These are phyloP conservation scores for Orbilia ellipsospora DNA, from an alignment of 2,329 filamentous ascomycete species.

Conservation along the genomic window DNA sequence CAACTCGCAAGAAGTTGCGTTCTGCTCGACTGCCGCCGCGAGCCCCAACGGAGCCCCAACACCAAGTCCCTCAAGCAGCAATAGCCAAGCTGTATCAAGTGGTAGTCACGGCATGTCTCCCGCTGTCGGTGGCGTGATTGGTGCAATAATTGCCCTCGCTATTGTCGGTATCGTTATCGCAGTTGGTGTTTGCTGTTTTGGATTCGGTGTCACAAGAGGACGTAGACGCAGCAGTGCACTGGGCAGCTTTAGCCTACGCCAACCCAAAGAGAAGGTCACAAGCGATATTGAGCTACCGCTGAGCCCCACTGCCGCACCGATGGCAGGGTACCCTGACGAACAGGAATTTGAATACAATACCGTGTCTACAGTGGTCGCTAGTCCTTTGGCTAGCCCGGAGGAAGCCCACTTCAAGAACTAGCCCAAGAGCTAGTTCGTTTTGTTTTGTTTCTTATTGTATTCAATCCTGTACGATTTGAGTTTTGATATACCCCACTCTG, in stretches of 20 bases:
- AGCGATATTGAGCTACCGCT: conserved; percentile 51
- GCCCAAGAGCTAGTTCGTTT: conserved; percentile 7
- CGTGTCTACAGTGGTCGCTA: conserved; percentile 42
- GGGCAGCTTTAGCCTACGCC: conserved; percentile 30
- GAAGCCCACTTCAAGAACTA: conserved; percentile 49
- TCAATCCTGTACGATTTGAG: conserved; percentile 1
- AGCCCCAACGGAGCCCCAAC: background rate
- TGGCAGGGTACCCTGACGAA: conserved; percentile 38
- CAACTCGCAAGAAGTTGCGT: conserved; percentile 3
- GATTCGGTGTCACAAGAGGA: conserved; percentile 34
- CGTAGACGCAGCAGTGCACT: conserved; percentile 46
- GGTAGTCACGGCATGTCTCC: conserved; percentile 20
- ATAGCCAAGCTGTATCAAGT: background rate
- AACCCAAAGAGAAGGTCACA: conserved; percentile 37
- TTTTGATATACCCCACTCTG: conserved; percentile 32
- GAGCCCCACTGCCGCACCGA: conserved; percentile 39
- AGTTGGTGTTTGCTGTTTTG: conserved; percentile 42
- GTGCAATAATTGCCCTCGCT: conserved; percentile 37
- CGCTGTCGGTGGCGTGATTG: conserved; percentile 46
- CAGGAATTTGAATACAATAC: conserved; percentile 46
- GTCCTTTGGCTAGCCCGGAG: conserved; percentile 40
- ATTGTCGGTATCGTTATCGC: conserved; percentile 30
- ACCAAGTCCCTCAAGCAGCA: background rate
- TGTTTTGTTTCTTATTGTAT: conserved; percentile 6
- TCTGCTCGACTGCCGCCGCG: conserved; percentile 5